A percentile compares a stretch with the other conserved stretches of the same genome.
Conservation (phyloP, 257 asterid genomes). For the Ophiorrhiza pumila region DNA sequence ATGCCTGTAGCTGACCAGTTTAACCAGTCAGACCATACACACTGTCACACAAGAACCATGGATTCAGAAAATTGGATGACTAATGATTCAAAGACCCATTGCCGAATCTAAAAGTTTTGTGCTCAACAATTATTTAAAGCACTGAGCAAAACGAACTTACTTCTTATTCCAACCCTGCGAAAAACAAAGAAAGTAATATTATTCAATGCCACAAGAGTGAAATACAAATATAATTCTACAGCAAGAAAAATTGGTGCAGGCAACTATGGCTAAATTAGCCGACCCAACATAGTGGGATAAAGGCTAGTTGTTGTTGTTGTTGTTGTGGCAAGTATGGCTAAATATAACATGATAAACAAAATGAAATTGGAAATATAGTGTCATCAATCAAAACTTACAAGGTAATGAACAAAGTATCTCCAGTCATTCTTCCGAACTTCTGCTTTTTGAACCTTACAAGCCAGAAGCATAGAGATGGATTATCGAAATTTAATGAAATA, state of each 20-base stretch:
- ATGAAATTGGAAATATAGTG: slow-evolving; percentile 1
- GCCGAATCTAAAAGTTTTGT: slow-evolving; percentile 1
- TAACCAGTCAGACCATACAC: neutral
- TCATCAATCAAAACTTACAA: slow-evolving; percentile 52
- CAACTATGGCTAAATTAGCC: too few relatives aligned
- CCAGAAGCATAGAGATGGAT: slow-evolving; percentile 15
- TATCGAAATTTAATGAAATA: neutral
- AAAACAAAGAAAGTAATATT: slow-evolving; percentile 14
- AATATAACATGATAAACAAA: too few relatives aligned
- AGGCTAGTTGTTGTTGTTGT: too few relatives aligned
- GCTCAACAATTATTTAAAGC: slow-evolving; percentile 16
- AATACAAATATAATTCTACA: neutral
- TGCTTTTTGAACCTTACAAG: slow-evolving; percentile 77
- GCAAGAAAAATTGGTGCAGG: neutral
- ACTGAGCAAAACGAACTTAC: slow-evolving; percentile 53
- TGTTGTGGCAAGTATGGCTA: too few relatives aligned
- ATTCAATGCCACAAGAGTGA: slow-evolving; percentile 2
- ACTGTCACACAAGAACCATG: neutral
- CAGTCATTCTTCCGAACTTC: slow-evolving; percentile 83
- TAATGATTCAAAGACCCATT: neutral
- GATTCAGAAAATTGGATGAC: neutral
- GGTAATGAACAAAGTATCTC: slow-evolving; percentile 93
- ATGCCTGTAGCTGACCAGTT: neutral
- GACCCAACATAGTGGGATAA: too few relatives aligned
- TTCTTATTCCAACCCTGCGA: slow-evolving; percentile 98